phyloP scores from a whole-genome alignment of 106 monocot genomes.

The Dendrobium officinale region DNA sequence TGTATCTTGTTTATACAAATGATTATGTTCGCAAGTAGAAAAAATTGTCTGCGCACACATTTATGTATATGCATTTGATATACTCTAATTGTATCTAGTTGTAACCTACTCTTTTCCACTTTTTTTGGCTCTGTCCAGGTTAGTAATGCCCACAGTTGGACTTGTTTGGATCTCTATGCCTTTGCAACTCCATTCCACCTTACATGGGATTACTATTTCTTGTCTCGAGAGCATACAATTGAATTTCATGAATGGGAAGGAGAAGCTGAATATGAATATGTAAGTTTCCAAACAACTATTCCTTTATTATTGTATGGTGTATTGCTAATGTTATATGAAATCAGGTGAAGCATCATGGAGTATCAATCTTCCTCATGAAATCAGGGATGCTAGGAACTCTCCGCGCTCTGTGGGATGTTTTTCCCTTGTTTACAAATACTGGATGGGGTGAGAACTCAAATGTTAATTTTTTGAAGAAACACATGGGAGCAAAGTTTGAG shows the following conservation, averaged over 20 bases:
- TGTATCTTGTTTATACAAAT: too few relatives aligned
- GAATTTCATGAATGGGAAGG: slow-evolving; percentile 69
- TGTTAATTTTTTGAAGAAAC: slow-evolving; percentile 68
- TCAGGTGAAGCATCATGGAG: slow-evolving; percentile 64
- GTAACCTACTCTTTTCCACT: too few relatives aligned
- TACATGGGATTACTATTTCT: slow-evolving; percentile 86
- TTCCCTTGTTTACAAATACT: slow-evolving; percentile 62
- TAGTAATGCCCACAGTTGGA: slow-evolving; percentile 73
- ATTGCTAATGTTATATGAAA: slow-evolving; percentile 1
- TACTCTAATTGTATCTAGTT: too few relatives aligned
- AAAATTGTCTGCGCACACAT: too few relatives aligned
- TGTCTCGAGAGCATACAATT: slow-evolving; percentile 64
- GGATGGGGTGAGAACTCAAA: slow-evolving; percentile 76
- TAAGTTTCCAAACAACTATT: slow-evolving; percentile 21
- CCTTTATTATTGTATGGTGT: background rate
- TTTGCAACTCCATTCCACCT: slow-evolving; percentile 82
- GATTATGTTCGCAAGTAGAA: too few relatives aligned
- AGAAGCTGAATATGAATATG: slow-evolving; percentile 70
- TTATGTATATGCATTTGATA: too few relatives aligned
- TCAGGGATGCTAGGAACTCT: slow-evolving; percentile 83
- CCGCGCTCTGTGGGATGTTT: slow-evolving; percentile 76
- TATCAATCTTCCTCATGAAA: slow-evolving; percentile 60
- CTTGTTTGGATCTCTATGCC: slow-evolving; percentile 81
- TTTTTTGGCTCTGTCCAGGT: slow-evolving; percentile 20
- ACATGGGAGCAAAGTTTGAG: slow-evolving; percentile 75